Evolutionary conservation across 768 basidiomycete genomes (phyloP), one percentile per base, ranked within the genome.

Genomic region (Pulveroboletus frians): DNA sequence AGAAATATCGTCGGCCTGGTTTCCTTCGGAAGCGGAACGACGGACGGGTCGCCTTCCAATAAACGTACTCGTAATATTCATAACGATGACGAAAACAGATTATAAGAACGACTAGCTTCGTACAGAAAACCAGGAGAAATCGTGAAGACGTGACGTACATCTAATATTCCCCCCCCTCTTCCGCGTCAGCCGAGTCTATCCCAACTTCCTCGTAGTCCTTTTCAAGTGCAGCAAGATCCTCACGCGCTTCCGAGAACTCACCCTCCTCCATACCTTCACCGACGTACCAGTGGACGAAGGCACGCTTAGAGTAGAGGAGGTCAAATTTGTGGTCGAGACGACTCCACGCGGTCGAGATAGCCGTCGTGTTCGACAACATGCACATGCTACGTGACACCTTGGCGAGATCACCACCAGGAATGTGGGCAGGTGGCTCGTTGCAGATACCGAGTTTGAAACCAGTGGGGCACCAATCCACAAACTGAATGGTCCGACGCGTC

Each of bases 191-290:
- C 36, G 76, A 76, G 62, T 73, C 72, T 26, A 72, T 74, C 45
- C 83, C 80, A 57, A 85, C 92, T 67, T 96, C 91, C 68, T 92
- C 90, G 61, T 92, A 93, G 58, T 92, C 92, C 71, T 92, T 96
- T 78, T 97, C 95, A 47, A 99, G 83, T n/a, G 95, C 95, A n/a
- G 95, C 96, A 50, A 99, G 85, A 69, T 99, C 95, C 74, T 99
- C 96, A 52, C 95, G 88, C 17, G 95, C 95, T 75, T 97, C 95
- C 17, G 92, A 94, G 76, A 98, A 97, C 74, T 99, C 95, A 68
- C 95, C 95, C 80, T 86, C 83, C 67, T 86, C 82, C 83, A 86
- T 87, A 64, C 84, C 83, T 68, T 86, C 83, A 52, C 84, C 82
- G 51, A 85, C 84, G 67, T 88, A 81, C 80, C 78, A 76, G 65